phyloP scores from a whole-genome alignment of 192 early-diverging fungal genomes.

The Entrophospora sp. region DNA sequence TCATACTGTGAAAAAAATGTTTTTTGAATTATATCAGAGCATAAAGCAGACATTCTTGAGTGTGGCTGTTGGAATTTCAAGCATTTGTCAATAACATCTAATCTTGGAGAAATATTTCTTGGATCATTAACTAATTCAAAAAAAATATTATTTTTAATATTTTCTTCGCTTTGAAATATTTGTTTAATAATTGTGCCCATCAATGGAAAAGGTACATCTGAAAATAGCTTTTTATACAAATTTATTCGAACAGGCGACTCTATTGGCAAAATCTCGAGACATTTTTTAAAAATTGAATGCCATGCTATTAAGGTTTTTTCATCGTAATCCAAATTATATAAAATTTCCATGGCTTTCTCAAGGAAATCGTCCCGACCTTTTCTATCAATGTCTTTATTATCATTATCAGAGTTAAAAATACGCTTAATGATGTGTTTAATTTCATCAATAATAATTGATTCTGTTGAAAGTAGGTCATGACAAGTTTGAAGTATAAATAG shows the following conservation, averaged over 20 bases:
- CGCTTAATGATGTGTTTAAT: background rate
- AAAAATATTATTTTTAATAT: background rate
- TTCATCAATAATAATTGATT: background rate
- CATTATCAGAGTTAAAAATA: background rate
- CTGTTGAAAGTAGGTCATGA: slow-evolving; percentile 8
- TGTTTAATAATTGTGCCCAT: background rate
- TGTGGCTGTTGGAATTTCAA: background rate
- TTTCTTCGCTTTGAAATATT: background rate
- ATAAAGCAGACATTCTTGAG: slow-evolving; percentile 2
- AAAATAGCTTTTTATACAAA: slow-evolving; percentile 9
- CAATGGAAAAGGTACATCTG: background rate
- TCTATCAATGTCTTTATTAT: background rate
- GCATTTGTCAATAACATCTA: slow-evolving; percentile 4
- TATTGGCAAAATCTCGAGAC: background rate
- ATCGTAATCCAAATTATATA: slow-evolving; percentile 1
- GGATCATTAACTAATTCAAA: background rate
- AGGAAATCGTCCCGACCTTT: background rate
- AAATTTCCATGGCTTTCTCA: background rate
- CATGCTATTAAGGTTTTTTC: background rate
- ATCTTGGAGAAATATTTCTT: background rate
- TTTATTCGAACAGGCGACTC: background rate
- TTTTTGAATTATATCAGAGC: slow-evolving; percentile 18
- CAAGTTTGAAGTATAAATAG: background rate
- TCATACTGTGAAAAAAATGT: slow-evolving; percentile 1
- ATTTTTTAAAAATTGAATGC: background rate